A percentile compares a stretch with the other conserved stretches of the same genome.
phyloP scores from a whole-genome alignment of 192 early-diverging fungal genomes.

The Podila verticillata region DNA sequence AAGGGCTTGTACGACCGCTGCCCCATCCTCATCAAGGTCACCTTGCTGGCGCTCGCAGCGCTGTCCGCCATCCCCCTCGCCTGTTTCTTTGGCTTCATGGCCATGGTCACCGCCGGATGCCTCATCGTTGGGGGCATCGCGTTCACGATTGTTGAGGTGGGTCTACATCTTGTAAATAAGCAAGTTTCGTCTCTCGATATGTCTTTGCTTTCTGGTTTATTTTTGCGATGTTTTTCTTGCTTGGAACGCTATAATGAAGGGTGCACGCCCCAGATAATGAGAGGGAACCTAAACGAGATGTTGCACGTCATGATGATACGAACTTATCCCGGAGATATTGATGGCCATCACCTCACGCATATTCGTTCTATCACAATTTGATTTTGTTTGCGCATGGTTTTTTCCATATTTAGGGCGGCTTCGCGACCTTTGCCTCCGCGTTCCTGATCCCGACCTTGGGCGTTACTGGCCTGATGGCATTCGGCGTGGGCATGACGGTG shows the following conservation, averaged over 20 bases:
- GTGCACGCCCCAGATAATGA: too few species aligned
- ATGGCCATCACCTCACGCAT: too few species aligned
- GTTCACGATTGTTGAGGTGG: slow-evolving; percentile 19
- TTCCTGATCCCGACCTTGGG: slow-evolving; percentile 24
- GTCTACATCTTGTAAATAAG: neutral
- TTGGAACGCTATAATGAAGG: too few species aligned
- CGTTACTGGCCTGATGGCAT: slow-evolving; percentile 10
- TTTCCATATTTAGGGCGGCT: slow-evolving; percentile 12
- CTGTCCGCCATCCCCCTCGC: slow-evolving; percentile 18
- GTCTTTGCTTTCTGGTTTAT: neutral
- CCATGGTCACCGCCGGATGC: slow-evolving; percentile 16
- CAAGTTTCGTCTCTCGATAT: neutral
- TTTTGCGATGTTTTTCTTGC: neutral
- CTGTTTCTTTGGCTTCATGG: slow-evolving; percentile 25
- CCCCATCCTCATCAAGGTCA: neutral
- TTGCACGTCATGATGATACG: too few species aligned
- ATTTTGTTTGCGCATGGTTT: neutral
- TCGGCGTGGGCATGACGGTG: slow-evolving; percentile 53
- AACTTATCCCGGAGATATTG: too few species aligned
- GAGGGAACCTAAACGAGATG: too few species aligned
- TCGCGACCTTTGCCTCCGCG: slow-evolving; percentile 14
- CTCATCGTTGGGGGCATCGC: slow-evolving; percentile 20
- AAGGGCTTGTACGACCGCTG: neutral
- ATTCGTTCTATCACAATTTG: neutral
- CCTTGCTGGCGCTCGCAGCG: neutral